phyloP scores from a whole-genome alignment of 179 eudicot genomes.

The Gypsophila paniculata region DNA sequence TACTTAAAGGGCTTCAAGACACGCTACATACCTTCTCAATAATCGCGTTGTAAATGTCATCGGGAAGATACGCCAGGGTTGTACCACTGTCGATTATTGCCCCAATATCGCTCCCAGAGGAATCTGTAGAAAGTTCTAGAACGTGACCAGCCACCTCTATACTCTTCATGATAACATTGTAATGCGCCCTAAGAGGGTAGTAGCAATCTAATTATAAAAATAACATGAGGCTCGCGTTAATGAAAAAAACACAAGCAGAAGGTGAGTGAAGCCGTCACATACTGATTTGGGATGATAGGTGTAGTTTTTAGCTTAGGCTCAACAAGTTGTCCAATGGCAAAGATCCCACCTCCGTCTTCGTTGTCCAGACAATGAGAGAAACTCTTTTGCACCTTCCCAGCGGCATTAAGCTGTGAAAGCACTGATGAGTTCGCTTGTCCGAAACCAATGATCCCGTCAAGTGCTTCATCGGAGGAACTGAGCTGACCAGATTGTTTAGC shows the following conservation, averaged over 20 bases:
- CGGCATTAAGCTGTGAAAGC: constrained; percentile 67
- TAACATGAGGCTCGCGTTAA: constrained; percentile 5
- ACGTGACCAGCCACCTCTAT: constrained; percentile 63
- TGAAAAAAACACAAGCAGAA: background rate
- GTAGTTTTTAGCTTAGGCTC: constrained; percentile 63
- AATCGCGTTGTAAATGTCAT: constrained; percentile 40
- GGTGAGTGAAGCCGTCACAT: constrained; percentile 31
- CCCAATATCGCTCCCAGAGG: constrained; percentile 27
- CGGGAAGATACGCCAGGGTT: constrained; percentile 82
- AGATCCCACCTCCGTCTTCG: constrained; percentile 69
- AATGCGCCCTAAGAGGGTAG: constrained; percentile 66
- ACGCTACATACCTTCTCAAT: constrained; percentile 40
- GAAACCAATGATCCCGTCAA: constrained; percentile 85
- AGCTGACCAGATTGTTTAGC: constrained; percentile 65
- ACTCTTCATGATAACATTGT: constrained; percentile 60
- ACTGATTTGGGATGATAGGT: constrained; percentile 62
- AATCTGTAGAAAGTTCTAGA: constrained; percentile 42
- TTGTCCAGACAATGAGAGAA: constrained; percentile 82
- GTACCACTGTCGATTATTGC: constrained; percentile 86
- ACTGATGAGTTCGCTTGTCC: constrained; percentile 82
- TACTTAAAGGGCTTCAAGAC: constrained; percentile 4
- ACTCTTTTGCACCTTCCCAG: constrained; percentile 59
- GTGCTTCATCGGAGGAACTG: constrained; percentile 49
- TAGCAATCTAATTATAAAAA: constrained; percentile 35
- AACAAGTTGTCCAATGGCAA: constrained; percentile 72